Conservation (phyloP, 1,284 basidiomycete genomes). For the Leccinum pachyderme region DNA sequence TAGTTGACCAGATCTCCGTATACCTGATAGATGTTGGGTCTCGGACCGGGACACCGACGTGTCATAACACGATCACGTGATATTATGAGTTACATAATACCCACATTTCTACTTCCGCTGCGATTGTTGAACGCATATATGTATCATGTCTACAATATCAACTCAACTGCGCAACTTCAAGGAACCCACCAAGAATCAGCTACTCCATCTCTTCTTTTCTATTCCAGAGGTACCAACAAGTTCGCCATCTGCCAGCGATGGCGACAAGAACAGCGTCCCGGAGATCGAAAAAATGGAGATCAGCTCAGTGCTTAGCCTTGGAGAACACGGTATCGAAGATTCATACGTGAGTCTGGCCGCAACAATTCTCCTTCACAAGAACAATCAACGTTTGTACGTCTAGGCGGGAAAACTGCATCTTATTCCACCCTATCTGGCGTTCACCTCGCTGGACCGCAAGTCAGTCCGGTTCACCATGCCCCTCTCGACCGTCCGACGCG, state of each 20-base stretch:
- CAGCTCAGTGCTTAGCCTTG: conserved; percentile 85
- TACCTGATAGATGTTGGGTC: too few species aligned
- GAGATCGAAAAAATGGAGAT: conserved; percentile 83
- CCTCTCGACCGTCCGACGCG: conserved; percentile 88
- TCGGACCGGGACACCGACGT: too few species aligned
- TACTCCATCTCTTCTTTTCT: conserved; percentile 82
- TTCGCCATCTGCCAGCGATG: conserved; percentile 15
- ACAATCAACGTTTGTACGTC: background rate
- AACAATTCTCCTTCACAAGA: background rate
- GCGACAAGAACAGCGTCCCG: conserved; percentile 25
- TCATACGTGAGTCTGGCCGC: conserved; percentile 74
- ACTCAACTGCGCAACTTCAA: conserved; percentile 87
- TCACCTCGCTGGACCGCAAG: conserved; percentile 88
- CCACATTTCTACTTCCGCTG: background rate
- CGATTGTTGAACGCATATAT: too few species aligned
- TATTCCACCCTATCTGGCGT: conserved; percentile 88
- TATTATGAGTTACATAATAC: background rate
- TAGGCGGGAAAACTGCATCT: conserved; percentile 92
- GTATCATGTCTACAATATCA: conserved; percentile 70
- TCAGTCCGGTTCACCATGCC: conserved; percentile 92
- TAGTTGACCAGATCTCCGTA: too few species aligned
- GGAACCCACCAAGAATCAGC: conserved; percentile 85
- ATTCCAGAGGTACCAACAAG: conserved; percentile 47
- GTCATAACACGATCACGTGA: too few species aligned
- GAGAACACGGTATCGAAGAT: conserved; percentile 78